A percentile compares a stretch with the other conserved stretches of the same genome.
These are phyloP conservation scores for Quercus suber DNA, from an alignment of 306 rosid genomes.

Conservation along the genomic window DNA sequence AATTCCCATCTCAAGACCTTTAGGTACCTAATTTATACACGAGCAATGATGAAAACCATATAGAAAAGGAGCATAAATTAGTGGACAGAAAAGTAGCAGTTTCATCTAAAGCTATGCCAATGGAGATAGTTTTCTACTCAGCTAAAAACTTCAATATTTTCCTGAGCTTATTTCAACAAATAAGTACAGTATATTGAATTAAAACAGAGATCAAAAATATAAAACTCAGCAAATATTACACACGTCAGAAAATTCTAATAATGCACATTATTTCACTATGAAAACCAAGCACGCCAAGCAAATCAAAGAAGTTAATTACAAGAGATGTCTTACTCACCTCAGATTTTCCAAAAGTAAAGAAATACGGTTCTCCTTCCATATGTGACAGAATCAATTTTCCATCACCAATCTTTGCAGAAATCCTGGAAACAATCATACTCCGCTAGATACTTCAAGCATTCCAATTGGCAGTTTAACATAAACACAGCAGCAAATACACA, in stretches of 20 bases:
- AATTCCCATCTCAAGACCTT: slow-evolving; percentile 96
- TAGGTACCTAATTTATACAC: slow-evolving; percentile 65
- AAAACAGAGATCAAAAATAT: neutral
- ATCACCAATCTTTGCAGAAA: slow-evolving; percentile 65
- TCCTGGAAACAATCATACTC: slow-evolving; percentile 51
- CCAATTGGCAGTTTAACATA: slow-evolving; percentile 13
- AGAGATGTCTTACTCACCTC: slow-evolving; percentile 49
- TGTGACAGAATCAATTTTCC: slow-evolving; percentile 70
- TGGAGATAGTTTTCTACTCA: neutral
- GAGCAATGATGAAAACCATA: slow-evolving; percentile 13
- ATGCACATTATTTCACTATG: neutral
- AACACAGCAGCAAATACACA: neutral
- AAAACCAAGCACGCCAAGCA: neutral
- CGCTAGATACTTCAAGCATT: slow-evolving; percentile 22
- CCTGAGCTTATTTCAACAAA: neutral
- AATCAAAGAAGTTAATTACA: slow-evolving; percentile 2
- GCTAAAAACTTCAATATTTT: neutral
- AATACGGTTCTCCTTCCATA: slow-evolving; percentile 71
- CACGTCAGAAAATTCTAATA: slow-evolving; percentile 2
- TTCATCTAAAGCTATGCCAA: slow-evolving; percentile 9
- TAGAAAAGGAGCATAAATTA: neutral
- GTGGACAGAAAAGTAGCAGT: neutral
- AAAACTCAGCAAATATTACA: slow-evolving; percentile 7
- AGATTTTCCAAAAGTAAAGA: slow-evolving; percentile 88
- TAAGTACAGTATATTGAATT: neutral